Conservation (phyloP, 306 rosid genomes). For the Prunus mume region DNA sequence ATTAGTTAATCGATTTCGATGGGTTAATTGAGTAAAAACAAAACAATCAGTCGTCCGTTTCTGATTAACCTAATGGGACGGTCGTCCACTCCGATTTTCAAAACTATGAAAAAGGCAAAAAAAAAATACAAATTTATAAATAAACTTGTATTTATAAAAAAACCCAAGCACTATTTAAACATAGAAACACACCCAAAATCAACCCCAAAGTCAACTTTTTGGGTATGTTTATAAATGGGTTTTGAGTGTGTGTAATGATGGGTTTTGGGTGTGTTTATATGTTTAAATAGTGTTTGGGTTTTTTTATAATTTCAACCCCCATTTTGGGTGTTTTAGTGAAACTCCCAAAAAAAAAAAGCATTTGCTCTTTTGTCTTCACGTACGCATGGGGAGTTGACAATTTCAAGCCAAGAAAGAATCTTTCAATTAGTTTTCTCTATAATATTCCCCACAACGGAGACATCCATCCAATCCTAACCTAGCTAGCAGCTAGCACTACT, state of each 20-base stretch:
- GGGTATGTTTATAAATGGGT: too few relatives aligned
- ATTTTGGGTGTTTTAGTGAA: too few relatives aligned
- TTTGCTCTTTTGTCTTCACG: slow-evolving; percentile 10
- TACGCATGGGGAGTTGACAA: slow-evolving; percentile 12
- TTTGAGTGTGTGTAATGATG: too few relatives aligned
- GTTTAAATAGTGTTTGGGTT: too few relatives aligned
- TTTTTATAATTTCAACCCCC: too few relatives aligned
- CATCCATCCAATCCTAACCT: background rate
- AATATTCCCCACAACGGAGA: background rate
- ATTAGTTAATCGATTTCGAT: background rate
- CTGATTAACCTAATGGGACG: background rate
- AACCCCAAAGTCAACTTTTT: too few relatives aligned
- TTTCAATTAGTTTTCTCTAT: background rate
- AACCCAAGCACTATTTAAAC: too few relatives aligned
- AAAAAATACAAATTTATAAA: too few relatives aligned
- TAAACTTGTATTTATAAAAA: too few relatives aligned
- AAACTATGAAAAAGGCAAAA: background rate
- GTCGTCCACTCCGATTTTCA: background rate
- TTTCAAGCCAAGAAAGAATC: slow-evolving; percentile 2
- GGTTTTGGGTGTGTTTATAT: too few relatives aligned
- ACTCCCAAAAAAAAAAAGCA: background rate
- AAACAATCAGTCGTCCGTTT: background rate
- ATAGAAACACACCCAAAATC: too few relatives aligned
- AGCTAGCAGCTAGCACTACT: background rate
- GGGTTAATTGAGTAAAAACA: background rate